Percentiles rank a stretch among this genome's conserved stretches.
These are phyloP conservation scores for Cryphonectria nitschkei DNA, from an alignment of 2,329 filamentous ascomycete species.

Conservation along the genomic window DNA sequence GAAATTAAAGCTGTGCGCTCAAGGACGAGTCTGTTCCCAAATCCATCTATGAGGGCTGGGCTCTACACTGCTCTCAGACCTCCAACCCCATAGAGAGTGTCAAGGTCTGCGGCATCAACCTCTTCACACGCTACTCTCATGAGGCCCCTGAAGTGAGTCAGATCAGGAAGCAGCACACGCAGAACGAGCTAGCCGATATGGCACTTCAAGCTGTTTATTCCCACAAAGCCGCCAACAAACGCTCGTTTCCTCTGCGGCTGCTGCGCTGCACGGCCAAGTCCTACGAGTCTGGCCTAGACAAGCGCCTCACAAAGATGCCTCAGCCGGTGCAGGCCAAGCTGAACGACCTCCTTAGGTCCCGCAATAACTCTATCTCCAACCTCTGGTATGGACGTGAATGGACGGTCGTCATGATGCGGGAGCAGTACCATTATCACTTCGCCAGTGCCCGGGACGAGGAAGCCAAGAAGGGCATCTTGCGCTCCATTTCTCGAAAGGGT, in stretches of 20 bases:
- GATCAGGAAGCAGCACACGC: slow-evolving; percentile 26
- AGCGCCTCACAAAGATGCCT: slow-evolving; percentile 32
- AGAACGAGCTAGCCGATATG: slow-evolving; percentile 34
- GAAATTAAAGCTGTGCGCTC: slow-evolving; percentile 30
- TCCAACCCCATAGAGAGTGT: slow-evolving; percentile 20
- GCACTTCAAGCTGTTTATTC: slow-evolving; percentile 31
- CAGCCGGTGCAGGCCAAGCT: slow-evolving; percentile 29
- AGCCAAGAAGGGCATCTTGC: slow-evolving; percentile 32
- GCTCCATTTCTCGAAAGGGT: slow-evolving; percentile 33
- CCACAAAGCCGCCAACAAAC: slow-evolving; percentile 32
- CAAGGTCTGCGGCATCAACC: slow-evolving; percentile 31
- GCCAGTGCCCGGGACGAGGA: slow-evolving; percentile 27
- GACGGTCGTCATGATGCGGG: slow-evolving; percentile 34
- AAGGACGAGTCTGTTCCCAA: slow-evolving; percentile 29
- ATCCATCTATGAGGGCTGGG: slow-evolving; percentile 37
- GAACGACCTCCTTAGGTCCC: slow-evolving; percentile 31
- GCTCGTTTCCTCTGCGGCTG: slow-evolving; percentile 31
- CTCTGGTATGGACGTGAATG: slow-evolving; percentile 33
- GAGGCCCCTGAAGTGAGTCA: slow-evolving; percentile 8
- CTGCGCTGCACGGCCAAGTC: slow-evolving; percentile 31
- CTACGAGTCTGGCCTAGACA: slow-evolving; percentile 36
- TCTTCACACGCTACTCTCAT: slow-evolving; percentile 5
- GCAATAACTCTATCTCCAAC: slow-evolving; percentile 31
- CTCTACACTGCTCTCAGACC: slow-evolving; percentile 28
- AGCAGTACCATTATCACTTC: slow-evolving; percentile 35